Conservation (phyloP, 2,329 filamentous ascomycete genomes). For the Pezicula neosporulosa region DNA sequence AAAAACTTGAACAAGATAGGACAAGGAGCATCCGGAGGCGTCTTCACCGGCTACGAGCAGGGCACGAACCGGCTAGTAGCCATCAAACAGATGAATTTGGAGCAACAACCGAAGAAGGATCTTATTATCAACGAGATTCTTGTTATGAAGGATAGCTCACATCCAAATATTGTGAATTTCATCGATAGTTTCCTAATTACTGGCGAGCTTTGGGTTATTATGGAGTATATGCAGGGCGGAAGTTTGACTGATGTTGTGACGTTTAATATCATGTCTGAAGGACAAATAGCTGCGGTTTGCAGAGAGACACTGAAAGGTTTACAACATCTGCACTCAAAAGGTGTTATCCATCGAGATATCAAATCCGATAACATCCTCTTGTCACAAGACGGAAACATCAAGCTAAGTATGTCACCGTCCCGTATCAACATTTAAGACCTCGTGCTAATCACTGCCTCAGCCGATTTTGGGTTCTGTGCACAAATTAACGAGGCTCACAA, state of each 20-base stretch:
- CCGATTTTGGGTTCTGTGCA: slow-evolving; percentile 97
- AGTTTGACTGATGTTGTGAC: slow-evolving; percentile 97
- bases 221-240: slow-evolving; percentile 99
- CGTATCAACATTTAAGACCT: not conserved
- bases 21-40: slow-evolving; percentile 93
- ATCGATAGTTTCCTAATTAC: slow-evolving; percentile 92
- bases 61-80: slow-evolving; percentile 85
- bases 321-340: slow-evolving; percentile 94
- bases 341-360: slow-evolving; percentile 97
- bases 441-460: slow-evolving; percentile 44
- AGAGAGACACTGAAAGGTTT: slow-evolving; percentile 87
- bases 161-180: slow-evolving; percentile 99
- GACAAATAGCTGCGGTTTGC: slow-evolving; percentile 94
- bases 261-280: slow-evolving; percentile 98
- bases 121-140: slow-evolving; percentile 98
- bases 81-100: slow-evolving; percentile 99
- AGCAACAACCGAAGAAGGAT: slow-evolving; percentile 98
- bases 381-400: slow-evolving; percentile 92
- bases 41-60: slow-evolving; percentile 86
- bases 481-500: slow-evolving; percentile 97
- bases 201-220: slow-evolving; percentile 95
- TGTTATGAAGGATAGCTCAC: slow-evolving; percentile 98
- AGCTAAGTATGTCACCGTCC: slow-evolving; percentile 69
- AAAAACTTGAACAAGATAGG: slow-evolving; percentile 90
- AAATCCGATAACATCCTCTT: slow-evolving; percentile 98